Percentiles rank a stretch among this genome's conserved stretches.
Conservation (phyloP, 2,329 filamentous ascomycete species). For the Chaetomiaceae sp. region DNA sequence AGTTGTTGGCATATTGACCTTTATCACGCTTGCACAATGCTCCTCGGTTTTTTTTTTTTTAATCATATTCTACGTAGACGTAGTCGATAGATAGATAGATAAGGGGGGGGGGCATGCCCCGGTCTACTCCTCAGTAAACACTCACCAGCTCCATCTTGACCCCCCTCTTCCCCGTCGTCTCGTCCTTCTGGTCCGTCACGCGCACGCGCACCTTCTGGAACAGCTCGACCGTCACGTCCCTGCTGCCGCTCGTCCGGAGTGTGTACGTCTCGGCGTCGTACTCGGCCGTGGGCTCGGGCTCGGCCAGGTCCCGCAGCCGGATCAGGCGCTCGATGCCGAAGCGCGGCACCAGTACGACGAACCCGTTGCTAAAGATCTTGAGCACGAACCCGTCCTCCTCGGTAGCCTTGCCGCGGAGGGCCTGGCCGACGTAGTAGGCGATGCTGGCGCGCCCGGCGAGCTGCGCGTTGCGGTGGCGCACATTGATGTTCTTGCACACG, state of each 20-base stretch:
- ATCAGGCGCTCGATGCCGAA: slow-evolving; percentile 96
- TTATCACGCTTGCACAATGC: too few species aligned
- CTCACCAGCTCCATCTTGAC: slow-evolving; percentile 68
- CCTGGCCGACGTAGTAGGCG: slow-evolving; percentile 97
- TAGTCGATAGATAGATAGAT: neutral
- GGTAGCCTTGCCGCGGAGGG: slow-evolving; percentile 69
- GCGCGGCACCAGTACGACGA: slow-evolving; percentile 90
- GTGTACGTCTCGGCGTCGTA: slow-evolving; percentile 86
- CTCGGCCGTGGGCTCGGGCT: slow-evolving; percentile 70
- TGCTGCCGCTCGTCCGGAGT: slow-evolving; percentile 56
- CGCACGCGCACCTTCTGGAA: slow-evolving; percentile 89
- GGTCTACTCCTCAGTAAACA: slow-evolving; percentile 20
- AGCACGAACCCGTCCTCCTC: slow-evolving; percentile 95
- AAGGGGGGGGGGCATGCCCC: too few species aligned
- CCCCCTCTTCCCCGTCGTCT: slow-evolving; percentile 91
- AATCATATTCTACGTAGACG: too few species aligned
- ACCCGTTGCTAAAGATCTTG: slow-evolving; percentile 95
- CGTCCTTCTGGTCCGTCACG: slow-evolving; percentile 90
- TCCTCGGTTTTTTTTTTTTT: too few species aligned
- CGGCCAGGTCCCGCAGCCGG: slow-evolving; percentile 74
- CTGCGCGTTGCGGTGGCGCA: slow-evolving; percentile 94
- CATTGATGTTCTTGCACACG: slow-evolving; percentile 98
- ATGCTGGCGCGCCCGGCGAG: slow-evolving; percentile 90
- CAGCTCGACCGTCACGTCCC: slow-evolving; percentile 64
- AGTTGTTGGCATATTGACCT: too few species aligned